Base-by-base conservation (phyloP, 2,329 filamentous ascomycete genomes). In the Fusarium sp. region DNA sequence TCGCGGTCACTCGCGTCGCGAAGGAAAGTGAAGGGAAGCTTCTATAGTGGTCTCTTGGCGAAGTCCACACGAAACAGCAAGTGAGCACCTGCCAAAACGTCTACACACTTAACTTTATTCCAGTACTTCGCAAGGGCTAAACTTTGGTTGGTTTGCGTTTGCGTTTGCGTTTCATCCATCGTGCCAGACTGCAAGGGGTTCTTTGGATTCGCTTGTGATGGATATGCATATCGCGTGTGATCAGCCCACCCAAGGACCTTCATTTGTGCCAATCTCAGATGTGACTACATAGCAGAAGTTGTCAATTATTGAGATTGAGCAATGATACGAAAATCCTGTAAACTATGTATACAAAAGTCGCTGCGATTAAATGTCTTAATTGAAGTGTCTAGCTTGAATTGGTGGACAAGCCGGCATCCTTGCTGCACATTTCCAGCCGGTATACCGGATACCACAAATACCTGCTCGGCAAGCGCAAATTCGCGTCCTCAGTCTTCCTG, bases 401-500 rank as follows among this genome's bases (percentile, higher is more conserved):
- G 27, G 25, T 25, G 20, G 32, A 22, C 24, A 27, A 52, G 50
- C 34, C 32, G 24, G 50, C 22, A 44, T 24, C 20, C 42, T 44
- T 22, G 15, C 42, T 44, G 42, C 20, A 52, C 32, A n/a, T 10
- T 27, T 27, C 45, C 20, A 29, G 18, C 27, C 24, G 22, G 15
- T 46, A 24, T 46, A 25, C 38, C 59, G 38, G 52, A 34, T 44
- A 59, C 34, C 45, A 49, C 47, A 51, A 54, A 68, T 68, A 44
- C 51, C 45, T 30, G 20, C 34, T 29, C 16, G 25, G 27, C 61
- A 24, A 42, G 34, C 34, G 14, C 59, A 63, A 49, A 42, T 32
- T 32, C 49, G 34, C 40, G 46, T 22, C 53, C 45, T 68, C 82
- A 87, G 40, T 95, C 92, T 77, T 97, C 93, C 79, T 92, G 92